These are phyloP conservation scores for Rhodotorula sp. DNA, from an alignment of 1,284 basidiomycete genomes.

Conservation along the genomic window DNA sequence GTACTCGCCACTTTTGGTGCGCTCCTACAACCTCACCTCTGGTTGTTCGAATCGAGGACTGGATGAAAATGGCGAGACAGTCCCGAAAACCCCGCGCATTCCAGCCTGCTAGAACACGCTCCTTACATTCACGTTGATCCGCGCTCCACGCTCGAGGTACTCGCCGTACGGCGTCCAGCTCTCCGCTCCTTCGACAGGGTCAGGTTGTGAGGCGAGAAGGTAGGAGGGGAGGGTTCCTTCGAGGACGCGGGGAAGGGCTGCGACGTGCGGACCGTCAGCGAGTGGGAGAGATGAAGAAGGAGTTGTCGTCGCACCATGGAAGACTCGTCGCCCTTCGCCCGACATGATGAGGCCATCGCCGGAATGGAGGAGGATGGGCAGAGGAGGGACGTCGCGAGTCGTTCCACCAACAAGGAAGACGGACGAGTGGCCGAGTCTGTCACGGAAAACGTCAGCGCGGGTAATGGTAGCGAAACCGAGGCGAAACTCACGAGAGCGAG, in stretches of 20 bases:
- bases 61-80: no score
- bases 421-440: constrained; percentile 77
- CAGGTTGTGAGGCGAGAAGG: constrained; percentile 10
- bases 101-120: constrained; percentile 58
- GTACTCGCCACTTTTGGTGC: no score
- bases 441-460: background rate
- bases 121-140: constrained; percentile 85
- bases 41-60: no score
- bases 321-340: constrained; percentile 70
- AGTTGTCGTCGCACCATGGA: constrained; percentile 71
- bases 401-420: constrained; percentile 83
- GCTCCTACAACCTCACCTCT: no score
- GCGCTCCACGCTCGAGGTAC: constrained; percentile 61
- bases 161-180: constrained; percentile 60
- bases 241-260: constrained; percentile 82
- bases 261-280: background rate
- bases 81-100: no score
- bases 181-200: background rate
- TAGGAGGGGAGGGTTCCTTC: constrained; percentile 66
- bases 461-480: constrained; percentile 43
- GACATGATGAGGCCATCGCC: constrained; percentile 92
- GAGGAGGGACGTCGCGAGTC: constrained; percentile 70
- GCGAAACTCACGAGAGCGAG: constrained; percentile 68
- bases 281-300: background rate
- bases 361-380: constrained; percentile 75